Conservation (phyloP, 164 flowering plant species). For the Magnolia officinalis region DNA sequence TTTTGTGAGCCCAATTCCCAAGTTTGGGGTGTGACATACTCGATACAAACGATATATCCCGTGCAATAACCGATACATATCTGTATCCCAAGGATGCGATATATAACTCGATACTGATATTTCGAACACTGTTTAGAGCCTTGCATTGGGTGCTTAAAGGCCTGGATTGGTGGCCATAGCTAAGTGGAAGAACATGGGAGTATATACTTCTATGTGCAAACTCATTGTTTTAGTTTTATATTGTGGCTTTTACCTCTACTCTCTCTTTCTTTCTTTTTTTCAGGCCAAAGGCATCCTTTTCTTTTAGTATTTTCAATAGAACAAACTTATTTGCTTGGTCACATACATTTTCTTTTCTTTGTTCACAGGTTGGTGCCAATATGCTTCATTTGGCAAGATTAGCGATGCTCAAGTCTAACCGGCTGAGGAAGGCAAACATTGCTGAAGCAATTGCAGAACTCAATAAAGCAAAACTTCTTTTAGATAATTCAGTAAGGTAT, state of each 20-base stretch:
- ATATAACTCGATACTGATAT: too few relatives aligned
- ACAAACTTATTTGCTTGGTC: conserved; percentile 1
- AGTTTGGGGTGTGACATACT: too few relatives aligned
- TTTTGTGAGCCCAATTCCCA: too few relatives aligned
- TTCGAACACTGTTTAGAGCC: too few relatives aligned
- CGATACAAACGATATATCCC: too few relatives aligned
- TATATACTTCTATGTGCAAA: not conserved
- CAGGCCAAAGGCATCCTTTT: not conserved
- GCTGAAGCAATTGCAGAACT: conserved; percentile 53
- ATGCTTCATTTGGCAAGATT: conserved; percentile 67
- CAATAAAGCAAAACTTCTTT: conserved; percentile 50
- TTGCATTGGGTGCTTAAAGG: too few relatives aligned
- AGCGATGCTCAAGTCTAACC: conserved; percentile 41
- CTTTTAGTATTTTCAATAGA: not conserved
- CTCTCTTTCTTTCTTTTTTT: not conserved
- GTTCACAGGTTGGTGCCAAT: conserved; percentile 58
- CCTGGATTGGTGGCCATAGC: too few relatives aligned
- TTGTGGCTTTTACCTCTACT: not conserved
- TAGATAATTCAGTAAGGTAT: conserved; percentile 56
- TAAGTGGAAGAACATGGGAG: too few relatives aligned
- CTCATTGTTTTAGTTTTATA: not conserved
- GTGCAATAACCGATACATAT: too few relatives aligned
- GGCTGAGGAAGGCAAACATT: conserved; percentile 32
- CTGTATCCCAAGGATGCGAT: too few relatives aligned
- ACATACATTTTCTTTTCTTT: conserved; percentile 1